Evolutionary conservation across 495 filamentous ascomycete species (phyloP).

Genomic region (Hypoxylon intermedium): DNA sequence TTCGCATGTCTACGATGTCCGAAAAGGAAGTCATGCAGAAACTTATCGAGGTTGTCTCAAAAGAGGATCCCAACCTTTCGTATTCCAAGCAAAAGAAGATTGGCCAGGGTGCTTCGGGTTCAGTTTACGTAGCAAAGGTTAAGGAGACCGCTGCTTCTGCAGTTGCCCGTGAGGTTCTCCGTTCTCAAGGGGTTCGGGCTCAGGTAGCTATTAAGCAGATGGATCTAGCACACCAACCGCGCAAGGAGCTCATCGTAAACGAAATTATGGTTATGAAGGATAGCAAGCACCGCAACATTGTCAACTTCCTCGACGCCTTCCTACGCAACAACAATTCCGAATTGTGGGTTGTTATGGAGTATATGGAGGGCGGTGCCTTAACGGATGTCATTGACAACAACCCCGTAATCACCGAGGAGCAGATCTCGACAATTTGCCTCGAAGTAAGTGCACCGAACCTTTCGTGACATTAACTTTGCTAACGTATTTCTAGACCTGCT

Average conservation of each 20-base stretch:
- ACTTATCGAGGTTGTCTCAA: conserved; percentile 88
- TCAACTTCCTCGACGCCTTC: conserved; percentile 98
- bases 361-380: conserved; percentile 97
- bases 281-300: conserved; percentile 95
- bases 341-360: conserved; percentile 99
- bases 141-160: conserved; percentile 73
- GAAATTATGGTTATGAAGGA: conserved; percentile 99
- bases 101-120: conserved; percentile 95
- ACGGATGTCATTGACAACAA: conserved; percentile 99
- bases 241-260: conserved; percentile 98
- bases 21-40: conserved; percentile 97
- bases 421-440: conserved; percentile 95
- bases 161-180: conserved; percentile 70
- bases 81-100: conserved; percentile 99
- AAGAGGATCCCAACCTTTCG: conserved; percentile 85
- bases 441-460: conserved; percentile 68
- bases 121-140: conserved; percentile 95
- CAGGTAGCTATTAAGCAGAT: conserved; percentile 99
- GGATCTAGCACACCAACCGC: conserved; percentile 95
- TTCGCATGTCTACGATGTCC: conserved; percentile 96
- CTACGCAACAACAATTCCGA: conserved; percentile 90
- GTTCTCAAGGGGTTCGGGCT: conserved; percentile 70
- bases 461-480: conserved; percentile 36
- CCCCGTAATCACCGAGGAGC: conserved; percentile 84
- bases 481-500: conserved; percentile 76